Evolutionary conservation across 306 rosid genomes (phyloP).

Genomic region (Dicorynia guianensis): DNA sequence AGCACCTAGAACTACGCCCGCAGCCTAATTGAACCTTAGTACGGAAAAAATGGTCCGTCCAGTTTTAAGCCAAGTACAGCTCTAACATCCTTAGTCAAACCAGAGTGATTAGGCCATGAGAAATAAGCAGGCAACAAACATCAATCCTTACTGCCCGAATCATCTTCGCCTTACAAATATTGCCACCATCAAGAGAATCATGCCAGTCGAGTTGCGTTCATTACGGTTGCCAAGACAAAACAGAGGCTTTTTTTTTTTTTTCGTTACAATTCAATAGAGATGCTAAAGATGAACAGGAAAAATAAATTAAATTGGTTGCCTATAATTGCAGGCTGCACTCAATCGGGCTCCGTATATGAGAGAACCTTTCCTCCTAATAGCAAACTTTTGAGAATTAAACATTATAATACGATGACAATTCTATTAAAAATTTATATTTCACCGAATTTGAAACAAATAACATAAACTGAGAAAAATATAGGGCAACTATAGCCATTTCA

Average conservation of each 20-base stretch:
- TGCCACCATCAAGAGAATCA: background rate
- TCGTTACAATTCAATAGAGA: conserved; percentile 7
- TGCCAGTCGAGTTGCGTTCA: conserved; percentile 3
- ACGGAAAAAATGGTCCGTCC: background rate
- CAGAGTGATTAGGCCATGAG: background rate
- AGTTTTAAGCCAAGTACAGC: conserved; percentile 6
- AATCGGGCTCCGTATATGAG: conserved; percentile 15
- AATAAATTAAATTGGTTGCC: conserved; percentile 6
- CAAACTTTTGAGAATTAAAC: conserved; percentile 9
- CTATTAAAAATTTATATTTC: conserved; percentile 30
- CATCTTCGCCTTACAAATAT: background rate
- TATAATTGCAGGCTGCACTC: conserved; percentile 15
- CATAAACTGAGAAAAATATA: conserved; percentile 37
- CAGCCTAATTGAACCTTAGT: conserved; percentile 7
- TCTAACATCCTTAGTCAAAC: background rate
- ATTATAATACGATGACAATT: conserved; percentile 38
- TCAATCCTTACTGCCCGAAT: background rate
- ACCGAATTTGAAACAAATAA: conserved; percentile 8
- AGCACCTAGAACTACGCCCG: background rate
- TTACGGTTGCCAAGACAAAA: conserved; percentile 27
- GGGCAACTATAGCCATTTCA: conserved; percentile 3
- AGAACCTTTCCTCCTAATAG: conserved; percentile 40
- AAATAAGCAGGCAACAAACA: background rate
- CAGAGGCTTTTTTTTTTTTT: background rate
- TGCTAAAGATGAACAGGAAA: background rate